phyloP scores from a whole-genome alignment of 2,329 filamentous ascomycete species.

The Blumeria hordei region DNA sequence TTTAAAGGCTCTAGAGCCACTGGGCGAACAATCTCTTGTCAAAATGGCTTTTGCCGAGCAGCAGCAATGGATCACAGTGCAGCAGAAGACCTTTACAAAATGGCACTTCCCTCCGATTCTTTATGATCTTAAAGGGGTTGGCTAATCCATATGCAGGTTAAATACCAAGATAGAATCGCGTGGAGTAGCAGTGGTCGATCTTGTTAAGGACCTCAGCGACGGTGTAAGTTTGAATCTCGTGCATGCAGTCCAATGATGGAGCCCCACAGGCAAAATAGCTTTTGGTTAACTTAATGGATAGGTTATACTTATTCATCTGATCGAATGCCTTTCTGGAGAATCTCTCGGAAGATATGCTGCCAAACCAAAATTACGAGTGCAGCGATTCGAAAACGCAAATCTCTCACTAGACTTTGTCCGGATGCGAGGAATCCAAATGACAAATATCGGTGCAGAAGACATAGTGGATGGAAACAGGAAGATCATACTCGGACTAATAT shows the following conservation, averaged over 20 bases:
- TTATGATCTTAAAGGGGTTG: neutral
- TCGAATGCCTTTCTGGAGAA: slow-evolving; percentile 86
- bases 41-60: slow-evolving; percentile 41
- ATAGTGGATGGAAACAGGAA: slow-evolving; percentile 95
- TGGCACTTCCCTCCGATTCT: slow-evolving; percentile 28
- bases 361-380: slow-evolving; percentile 85
- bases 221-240: slow-evolving; percentile 37
- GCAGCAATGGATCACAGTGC: slow-evolving; percentile 52
- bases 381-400: slow-evolving; percentile 96
- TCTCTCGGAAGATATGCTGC: slow-evolving; percentile 91
- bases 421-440: slow-evolving; percentile 78
- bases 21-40: slow-evolving; percentile 15
- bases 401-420: slow-evolving; percentile 85
- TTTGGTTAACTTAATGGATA: slow-evolving; percentile 17
- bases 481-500: slow-evolving; percentile 91
- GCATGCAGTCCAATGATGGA: neutral
- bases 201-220: slow-evolving; percentile 76
- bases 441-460: slow-evolving; percentile 94
- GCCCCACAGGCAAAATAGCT: neutral
- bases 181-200: slow-evolving; percentile 57
- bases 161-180: slow-evolving; percentile 80
- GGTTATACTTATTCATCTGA: slow-evolving; percentile 87
- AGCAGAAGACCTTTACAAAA: slow-evolving; percentile 99
- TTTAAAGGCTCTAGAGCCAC: slow-evolving; percentile 12
- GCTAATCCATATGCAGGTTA: slow-evolving; percentile 33